Evolutionary conservation across 2,329 filamentous ascomycete genomes (phyloP), one percentile per base, ranked within the genome.

Genomic region (Fusarium chaquense): DNA sequence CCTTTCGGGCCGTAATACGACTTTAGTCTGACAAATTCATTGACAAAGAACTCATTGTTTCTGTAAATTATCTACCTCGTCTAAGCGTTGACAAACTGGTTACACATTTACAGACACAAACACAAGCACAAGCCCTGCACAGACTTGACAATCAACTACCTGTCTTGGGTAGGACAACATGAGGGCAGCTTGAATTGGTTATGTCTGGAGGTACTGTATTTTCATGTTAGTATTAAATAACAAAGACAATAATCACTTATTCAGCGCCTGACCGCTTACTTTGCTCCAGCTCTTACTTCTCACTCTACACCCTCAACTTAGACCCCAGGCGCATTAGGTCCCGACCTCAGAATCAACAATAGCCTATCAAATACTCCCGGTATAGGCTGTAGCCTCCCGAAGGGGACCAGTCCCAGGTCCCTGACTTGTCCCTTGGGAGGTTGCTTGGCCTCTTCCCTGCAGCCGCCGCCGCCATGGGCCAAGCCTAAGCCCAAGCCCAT

Each of bases 251-350:
- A 54, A 20, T 20, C 16, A 28, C 28, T 28, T 36, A 15, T 35
- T 15, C 46, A 58, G 47, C 28, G 36, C 36, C 51, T 60, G 53
- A 56, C 53, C 53, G 43, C 53, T 56, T 49, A 28, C 53, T 56
- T 22, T 36, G n/a, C 20, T 45, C 22, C 33, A 33, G 26, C 41
- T 18, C 13, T 62, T 46, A 24, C 16, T 22, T 30, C 24, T 30
- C 10, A 24, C 12, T 36, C 45, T 44, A 60, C 46, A 57, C 53
- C 50, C 41, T 65, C 59, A 45, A 55, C 59, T 58, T 57, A 50
- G 47, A 38, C 59, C 41, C 41, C 58, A 69, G 55, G 62, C 62
- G 47, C 62, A 54, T 70, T 70, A 70, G 67, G 66, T 67, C 67
- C 67, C 58, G 67, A 58, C 67, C 62, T 70, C 36, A 58, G 47